A percentile compares a stretch with the other conserved stretches of the same genome.
phyloP scores from a whole-genome alignment of 78 protist species.

The Emiliania huxleyi region DNA sequence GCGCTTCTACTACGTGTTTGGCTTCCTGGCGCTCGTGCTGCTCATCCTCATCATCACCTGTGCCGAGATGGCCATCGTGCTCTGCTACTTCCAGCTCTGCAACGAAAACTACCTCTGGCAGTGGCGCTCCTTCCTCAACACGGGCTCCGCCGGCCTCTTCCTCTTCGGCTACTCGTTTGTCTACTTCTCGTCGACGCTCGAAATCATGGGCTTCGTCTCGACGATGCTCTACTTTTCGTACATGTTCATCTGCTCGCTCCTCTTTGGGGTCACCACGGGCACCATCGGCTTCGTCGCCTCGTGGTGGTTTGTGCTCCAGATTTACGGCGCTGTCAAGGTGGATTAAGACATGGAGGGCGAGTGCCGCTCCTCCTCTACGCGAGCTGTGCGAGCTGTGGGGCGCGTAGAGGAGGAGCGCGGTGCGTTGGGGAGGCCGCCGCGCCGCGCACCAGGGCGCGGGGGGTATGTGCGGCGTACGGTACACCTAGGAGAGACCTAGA shows the following conservation, averaged over 20 bases:
- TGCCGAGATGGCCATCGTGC: slow-evolving; percentile 20
- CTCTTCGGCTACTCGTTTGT: neutral
- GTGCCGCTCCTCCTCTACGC: no score
- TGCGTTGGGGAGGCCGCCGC: no score
- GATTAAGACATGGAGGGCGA: no score
- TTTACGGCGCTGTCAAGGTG: slow-evolving; percentile 22
- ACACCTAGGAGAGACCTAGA: no score
- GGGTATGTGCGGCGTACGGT: no score
- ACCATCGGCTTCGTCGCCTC: neutral
- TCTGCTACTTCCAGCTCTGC: slow-evolving; percentile 23
- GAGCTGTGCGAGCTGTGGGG: no score
- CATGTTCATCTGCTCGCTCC: neutral
- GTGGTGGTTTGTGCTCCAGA: neutral
- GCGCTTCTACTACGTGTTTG: slow-evolving; percentile 70
- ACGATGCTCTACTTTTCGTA: slow-evolving; percentile 22
- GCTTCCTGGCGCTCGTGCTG: slow-evolving; percentile 55
- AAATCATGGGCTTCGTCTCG: neutral
- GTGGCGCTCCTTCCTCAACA: slow-evolving; percentile 1
- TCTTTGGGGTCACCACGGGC: neutral
- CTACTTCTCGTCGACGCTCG: neutral
- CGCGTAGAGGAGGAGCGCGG: no score
- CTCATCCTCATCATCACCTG: slow-evolving; percentile 13
- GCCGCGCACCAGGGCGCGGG: no score
- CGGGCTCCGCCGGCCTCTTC: neutral
- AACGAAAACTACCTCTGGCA: neutral